These are phyloP conservation scores for Luzula sylvatica DNA, from an alignment of 176 grass and related monocot species.

Conservation along the genomic window DNA sequence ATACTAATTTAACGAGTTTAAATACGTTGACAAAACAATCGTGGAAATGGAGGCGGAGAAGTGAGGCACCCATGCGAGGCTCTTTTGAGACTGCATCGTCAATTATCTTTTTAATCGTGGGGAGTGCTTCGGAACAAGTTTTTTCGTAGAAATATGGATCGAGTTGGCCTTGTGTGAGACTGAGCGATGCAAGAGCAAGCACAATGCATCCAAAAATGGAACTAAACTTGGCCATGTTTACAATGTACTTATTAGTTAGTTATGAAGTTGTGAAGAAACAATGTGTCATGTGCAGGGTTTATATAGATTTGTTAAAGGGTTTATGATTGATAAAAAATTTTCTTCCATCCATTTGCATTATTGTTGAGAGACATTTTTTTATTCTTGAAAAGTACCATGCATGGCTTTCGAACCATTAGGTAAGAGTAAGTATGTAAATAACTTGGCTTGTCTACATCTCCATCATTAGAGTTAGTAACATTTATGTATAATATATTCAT, in stretches of 20 bases:
- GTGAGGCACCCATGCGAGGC: slow-evolving; percentile 22
- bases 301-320: slow-evolving; percentile 12
- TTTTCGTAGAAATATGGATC: slow-evolving; percentile 13
- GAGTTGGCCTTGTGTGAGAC: slow-evolving; percentile 12
- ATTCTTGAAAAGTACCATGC: neutral
- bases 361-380: neutral
- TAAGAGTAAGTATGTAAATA: slow-evolving; percentile 15
- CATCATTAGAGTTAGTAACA: slow-evolving; percentile 7
- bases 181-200: neutral
- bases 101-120: slow-evolving; percentile 21
- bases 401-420: slow-evolving; percentile 8
- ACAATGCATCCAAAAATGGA: slow-evolving; percentile 19
- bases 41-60: slow-evolving; percentile 26
- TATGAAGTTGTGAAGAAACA: slow-evolving; percentile 17
- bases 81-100: slow-evolving; percentile 15
- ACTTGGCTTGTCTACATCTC: neutral
- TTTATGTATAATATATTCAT: neutral
- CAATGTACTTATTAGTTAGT: slow-evolving; percentile 2
- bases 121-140: slow-evolving; percentile 18
- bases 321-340: neutral
- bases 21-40: slow-evolving; percentile 27
- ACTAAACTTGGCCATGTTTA: slow-evolving; percentile 8
- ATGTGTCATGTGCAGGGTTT: neutral
- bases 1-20: neutral
- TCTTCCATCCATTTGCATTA: neutral